Conservation (phyloP, 495 filamentous ascomycete species). For the Aspergillus coremiiformis region DNA sequence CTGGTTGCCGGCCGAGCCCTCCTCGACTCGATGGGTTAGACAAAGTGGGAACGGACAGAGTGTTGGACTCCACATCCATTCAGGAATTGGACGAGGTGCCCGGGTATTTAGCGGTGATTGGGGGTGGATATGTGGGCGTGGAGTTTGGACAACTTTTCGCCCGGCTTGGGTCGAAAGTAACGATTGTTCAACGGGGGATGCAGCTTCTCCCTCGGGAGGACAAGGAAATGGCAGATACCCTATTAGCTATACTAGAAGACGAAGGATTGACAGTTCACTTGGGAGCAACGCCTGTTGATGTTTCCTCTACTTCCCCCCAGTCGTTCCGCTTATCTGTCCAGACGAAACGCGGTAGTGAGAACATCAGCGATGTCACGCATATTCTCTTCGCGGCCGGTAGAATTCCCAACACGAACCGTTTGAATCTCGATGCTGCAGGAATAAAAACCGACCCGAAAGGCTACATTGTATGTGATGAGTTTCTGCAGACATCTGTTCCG, state of each 20-base stretch:
- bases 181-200: constrained; percentile 34
- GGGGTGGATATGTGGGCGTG: constrained; percentile 44
- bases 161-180: constrained; percentile 38
- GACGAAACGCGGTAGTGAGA: constrained; percentile 9
- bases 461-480: constrained; percentile 34
- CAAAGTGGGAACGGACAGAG: constrained; percentile 13
- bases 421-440: constrained; percentile 27
- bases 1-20: constrained; percentile 34
- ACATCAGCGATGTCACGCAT: constrained; percentile 30
- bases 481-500: constrained; percentile 30
- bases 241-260: constrained; percentile 31
- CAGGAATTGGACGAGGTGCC: constrained; percentile 40
- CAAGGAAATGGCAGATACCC: constrained; percentile 27
- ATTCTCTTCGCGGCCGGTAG: constrained; percentile 42
- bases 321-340: constrained; percentile 4
- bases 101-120: constrained; percentile 41
- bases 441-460: constrained; percentile 27
- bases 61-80: constrained; percentile 43
- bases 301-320: constrained; percentile 6
- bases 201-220: constrained; percentile 40
- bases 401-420: constrained; percentile 36
- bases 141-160: constrained; percentile 47
- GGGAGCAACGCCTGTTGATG: constrained; percentile 10
- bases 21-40: constrained; percentile 29
- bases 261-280: constrained; percentile 36